Base-by-base conservation (phyloP, 2,329 filamentous ascomycete genomes). In the Ophiobolus disseminans region DNA sequence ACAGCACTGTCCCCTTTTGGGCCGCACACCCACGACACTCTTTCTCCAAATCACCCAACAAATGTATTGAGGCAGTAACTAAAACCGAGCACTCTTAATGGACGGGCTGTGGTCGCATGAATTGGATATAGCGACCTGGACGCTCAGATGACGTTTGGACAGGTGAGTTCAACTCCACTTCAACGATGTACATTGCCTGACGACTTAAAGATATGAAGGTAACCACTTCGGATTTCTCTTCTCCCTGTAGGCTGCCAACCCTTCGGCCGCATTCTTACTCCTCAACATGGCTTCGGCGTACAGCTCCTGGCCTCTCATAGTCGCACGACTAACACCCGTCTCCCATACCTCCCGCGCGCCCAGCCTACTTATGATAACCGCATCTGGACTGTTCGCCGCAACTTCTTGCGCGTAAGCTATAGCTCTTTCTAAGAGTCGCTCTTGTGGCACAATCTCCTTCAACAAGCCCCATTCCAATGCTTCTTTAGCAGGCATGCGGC, bases 401-500 rank as follows among this genome's bases (percentile, higher is more conserved):
- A 66, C 63, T 40, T 45, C 22, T 25, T 49, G 38, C 6, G 62
- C 63, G 20, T 58, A 60, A 20, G 60, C 50, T 5, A 66, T 34
- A 10, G 63, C 55, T 22, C 38, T 46, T 3, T 55, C 26, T 11
- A 65, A 30, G 10, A 66, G 20, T 26, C 55, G 42, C 40, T 62
- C 57, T 26, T 58, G 54, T 22, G 55, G 54, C 11, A 58, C 55
- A 9, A 76, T 65, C 9, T 66, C 55, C 41, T 73, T 69, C 48
- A 74, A 63, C 28, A 70, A 60, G 39, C 59, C 67, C 65, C 58
- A 75, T 25, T 68, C 54, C 32, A 60, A 48, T 11, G 70, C 70
- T 59, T 79, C 76, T 22, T 72, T 51, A 0, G 77, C 76, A 1
- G 68, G 62, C 1, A 78, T 61, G 4, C 63, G 64, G 4, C 75